A percentile compares a stretch with the other conserved stretches of the same genome.
Evolutionary conservation across 176 grass and related monocot species (phyloP).

Genomic region (Avena insularis): DNA sequence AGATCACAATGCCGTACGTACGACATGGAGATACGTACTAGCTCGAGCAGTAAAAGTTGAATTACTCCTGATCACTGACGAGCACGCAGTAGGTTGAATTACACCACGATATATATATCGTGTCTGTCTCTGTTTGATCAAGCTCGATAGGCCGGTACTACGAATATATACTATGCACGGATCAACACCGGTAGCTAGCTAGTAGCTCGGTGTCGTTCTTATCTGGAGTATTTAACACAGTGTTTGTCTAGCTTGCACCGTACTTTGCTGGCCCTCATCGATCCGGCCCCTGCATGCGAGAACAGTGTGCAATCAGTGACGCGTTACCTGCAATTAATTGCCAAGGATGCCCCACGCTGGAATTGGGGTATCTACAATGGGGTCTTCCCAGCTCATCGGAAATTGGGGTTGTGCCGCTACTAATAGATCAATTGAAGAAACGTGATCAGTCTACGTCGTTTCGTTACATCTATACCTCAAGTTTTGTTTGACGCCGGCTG

Average conservation of each 20-base stretch:
- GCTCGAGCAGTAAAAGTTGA: neutral
- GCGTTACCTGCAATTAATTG: neutral
- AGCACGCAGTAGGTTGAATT: neutral
- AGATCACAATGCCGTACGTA: neutral
- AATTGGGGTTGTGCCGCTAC: too few relatives aligned
- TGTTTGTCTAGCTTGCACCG: conserved; percentile 39
- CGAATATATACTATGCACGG: neutral
- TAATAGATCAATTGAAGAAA: too few relatives aligned
- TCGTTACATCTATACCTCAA: too few relatives aligned
- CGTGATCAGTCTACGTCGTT: too few relatives aligned
- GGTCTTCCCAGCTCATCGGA: too few relatives aligned
- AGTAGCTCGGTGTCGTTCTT: neutral
- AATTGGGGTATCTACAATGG: too few relatives aligned
- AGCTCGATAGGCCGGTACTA: neutral
- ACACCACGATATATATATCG: neutral
- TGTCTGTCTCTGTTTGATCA: neutral
- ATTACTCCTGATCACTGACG: neutral
- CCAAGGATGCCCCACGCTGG: too few relatives aligned
- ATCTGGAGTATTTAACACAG: neutral
- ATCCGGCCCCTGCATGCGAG: neutral
- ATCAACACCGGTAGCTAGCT: neutral
- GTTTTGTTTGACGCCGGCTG: too few relatives aligned
- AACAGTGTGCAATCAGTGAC: conserved; percentile 20
- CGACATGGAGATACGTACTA: too few relatives aligned
- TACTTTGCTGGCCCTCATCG: conserved; percentile 31